Evolutionary conservation across 768 basidiomycete species (phyloP).

Genomic region (Cystofilobasidium ferigula): DNA sequence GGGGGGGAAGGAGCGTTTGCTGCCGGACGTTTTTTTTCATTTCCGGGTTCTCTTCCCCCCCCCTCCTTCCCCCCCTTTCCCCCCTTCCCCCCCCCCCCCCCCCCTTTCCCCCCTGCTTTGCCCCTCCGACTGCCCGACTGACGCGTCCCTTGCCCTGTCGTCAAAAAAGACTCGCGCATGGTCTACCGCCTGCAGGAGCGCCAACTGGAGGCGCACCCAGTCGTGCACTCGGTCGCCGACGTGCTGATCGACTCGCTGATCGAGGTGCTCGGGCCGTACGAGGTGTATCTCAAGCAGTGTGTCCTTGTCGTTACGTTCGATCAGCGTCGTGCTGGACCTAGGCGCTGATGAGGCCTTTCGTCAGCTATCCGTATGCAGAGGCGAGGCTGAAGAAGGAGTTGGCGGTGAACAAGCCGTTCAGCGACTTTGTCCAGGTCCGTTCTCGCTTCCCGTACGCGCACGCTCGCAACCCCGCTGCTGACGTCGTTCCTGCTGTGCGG

Average conservation of each 20-base stretch:
- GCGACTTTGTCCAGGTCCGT: slow-evolving; percentile 10
- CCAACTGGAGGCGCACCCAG: slow-evolving; percentile 20
- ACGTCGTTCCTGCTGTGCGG: background rate
- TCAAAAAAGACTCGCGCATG: slow-evolving; percentile 11
- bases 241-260: slow-evolving; percentile 18
- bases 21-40: too few relatives aligned
- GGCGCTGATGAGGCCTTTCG: background rate
- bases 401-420: slow-evolving; percentile 2
- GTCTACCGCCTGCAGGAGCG: slow-evolving; percentile 23
- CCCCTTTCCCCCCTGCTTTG: background rate
- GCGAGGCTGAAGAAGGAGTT: slow-evolving; percentile 19
- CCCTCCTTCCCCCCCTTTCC: too few relatives aligned
- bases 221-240: slow-evolving; percentile 14
- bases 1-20: too few relatives aligned
- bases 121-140: background rate
- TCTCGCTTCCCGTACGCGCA: too few relatives aligned
- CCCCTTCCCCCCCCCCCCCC: background rate
- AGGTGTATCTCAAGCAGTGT: slow-evolving; percentile 25
- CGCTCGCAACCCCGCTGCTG: too few relatives aligned
- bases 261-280: slow-evolving; percentile 18
- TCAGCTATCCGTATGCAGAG: slow-evolving; percentile 25
- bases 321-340: slow-evolving; percentile 1
- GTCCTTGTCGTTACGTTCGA: background rate
- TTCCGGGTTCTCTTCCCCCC: too few relatives aligned
- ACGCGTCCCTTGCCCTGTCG: background rate